phyloP scores from a whole-genome alignment of 805 yeast species.

The Brettanomyces bruxellensis region DNA sequence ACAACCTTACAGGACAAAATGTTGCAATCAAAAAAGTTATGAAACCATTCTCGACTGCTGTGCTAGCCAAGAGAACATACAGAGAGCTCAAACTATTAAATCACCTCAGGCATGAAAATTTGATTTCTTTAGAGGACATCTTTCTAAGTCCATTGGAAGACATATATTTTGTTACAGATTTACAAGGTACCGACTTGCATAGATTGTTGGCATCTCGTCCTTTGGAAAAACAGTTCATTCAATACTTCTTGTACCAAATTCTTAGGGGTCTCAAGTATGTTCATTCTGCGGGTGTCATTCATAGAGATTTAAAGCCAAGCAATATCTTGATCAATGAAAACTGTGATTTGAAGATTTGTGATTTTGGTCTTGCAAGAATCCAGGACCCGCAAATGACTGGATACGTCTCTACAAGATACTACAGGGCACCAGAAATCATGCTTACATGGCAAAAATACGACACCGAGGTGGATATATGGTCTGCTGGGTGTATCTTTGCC shows the following conservation, averaged over 20 bases:
- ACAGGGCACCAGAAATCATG: slow-evolving; percentile 98
- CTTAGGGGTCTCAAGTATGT: slow-evolving; percentile 88
- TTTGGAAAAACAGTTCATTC: slow-evolving; percentile 90
- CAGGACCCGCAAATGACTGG: slow-evolving; percentile 99
- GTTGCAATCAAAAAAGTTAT: slow-evolving; percentile 97
- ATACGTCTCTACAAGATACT: slow-evolving; percentile 90
- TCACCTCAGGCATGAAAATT: slow-evolving; percentile 89
- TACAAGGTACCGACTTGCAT: slow-evolving; percentile 95
- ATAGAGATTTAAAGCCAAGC: slow-evolving; percentile 67
- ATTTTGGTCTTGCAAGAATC: slow-evolving; percentile 91
- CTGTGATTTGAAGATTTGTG: slow-evolving; percentile 91
- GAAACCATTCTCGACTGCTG: slow-evolving; percentile 95
- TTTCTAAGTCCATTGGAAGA: slow-evolving; percentile 93
- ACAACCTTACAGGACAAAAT: slow-evolving; percentile 79
- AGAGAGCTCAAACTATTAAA: slow-evolving; percentile 90
- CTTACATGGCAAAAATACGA: slow-evolving; percentile 97
- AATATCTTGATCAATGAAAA: slow-evolving; percentile 79
- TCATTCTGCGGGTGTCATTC: slow-evolving; percentile 92
- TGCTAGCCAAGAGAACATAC: slow-evolving; percentile 92
- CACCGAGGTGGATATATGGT: slow-evolving; percentile 95
- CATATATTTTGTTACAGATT: slow-evolving; percentile 90
- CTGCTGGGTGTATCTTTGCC: slow-evolving; percentile 94
- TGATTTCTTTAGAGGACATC: slow-evolving; percentile 87
- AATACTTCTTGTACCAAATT: slow-evolving; percentile 92
- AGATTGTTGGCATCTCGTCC: slow-evolving; percentile 88